Evolutionary conservation across 2,329 filamentous ascomycete genomes (phyloP).

Genomic region (Berkeleyomyces rouxiae): DNA sequence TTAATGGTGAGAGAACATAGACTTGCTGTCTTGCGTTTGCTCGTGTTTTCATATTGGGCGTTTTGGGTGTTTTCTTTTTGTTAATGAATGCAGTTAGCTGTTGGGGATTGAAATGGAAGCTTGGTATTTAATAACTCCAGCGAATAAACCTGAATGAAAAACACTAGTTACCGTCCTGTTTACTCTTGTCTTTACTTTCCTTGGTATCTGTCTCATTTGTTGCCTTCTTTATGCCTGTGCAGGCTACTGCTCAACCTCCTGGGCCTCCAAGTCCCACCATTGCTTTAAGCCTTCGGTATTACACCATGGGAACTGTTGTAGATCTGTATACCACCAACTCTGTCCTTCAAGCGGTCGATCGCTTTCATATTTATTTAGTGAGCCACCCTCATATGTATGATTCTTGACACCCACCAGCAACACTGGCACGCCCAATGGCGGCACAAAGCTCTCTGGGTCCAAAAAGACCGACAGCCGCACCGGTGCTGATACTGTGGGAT

Average conservation of each 20-base stretch:
- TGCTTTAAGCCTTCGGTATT: slow-evolving; percentile 27
- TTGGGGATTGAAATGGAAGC: neutral
- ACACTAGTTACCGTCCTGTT: too few species aligned
- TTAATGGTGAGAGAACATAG: neutral
- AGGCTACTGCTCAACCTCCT: neutral
- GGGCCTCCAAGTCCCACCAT: slow-evolving; percentile 26
- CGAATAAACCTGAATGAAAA: neutral
- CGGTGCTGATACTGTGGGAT: slow-evolving; percentile 35
- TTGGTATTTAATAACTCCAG: neutral
- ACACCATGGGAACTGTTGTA: slow-evolving; percentile 30
- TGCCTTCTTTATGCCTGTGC: neutral
- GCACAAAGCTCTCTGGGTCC: slow-evolving; percentile 32
- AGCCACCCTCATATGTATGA: slow-evolving; percentile 34
- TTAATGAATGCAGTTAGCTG: neutral
- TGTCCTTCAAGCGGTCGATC: slow-evolving; percentile 22
- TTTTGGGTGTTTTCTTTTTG: neutral
- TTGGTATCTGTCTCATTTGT: neutral
- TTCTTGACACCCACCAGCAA: slow-evolving; percentile 40
- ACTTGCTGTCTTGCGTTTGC: neutral
- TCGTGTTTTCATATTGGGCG: neutral
- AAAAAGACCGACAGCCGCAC: slow-evolving; percentile 39
- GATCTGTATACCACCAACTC: slow-evolving; percentile 37
- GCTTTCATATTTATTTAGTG: slow-evolving; percentile 29
- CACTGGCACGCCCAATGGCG: slow-evolving; percentile 31
- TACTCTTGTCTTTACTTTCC: neutral